Base-by-base conservation (phyloP, 2,329 filamentous ascomycete species). In the Sporothrix inflata region DNA sequence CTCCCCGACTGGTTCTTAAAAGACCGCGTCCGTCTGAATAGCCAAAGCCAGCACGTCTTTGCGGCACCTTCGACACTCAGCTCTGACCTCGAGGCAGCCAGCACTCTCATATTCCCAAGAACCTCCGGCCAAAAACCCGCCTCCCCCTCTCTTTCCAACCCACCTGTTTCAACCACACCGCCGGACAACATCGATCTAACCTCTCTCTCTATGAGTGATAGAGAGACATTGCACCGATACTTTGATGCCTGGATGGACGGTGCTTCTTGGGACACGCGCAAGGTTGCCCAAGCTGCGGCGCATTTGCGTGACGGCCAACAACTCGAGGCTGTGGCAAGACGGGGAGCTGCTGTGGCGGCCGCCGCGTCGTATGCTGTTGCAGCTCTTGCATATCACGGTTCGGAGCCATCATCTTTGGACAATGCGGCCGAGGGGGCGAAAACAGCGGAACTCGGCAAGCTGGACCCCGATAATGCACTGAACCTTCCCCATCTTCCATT, bases 1-100 rank as follows among this genome's bases (percentile, higher is more conserved):
- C 80, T 92, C 16, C 89, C 90, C 0, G 79, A 83, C 71, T 86
- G 84, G 79, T 92, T 92, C 74, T 79, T 88, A 70, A 80, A 85
- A 51, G 79, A 82, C 24, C 86, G 86, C 71, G 84, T 92, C 38
- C 78, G 78, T 63, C 76, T 84, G 40, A 30, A 57, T 65, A n/a
- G 24, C 34, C 27, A 34, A 8, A 19, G 12, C 11, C 11, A 30
- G 1, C 30, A 27, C 3, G 9, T 16, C 3, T 42, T 42, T 27
- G 8, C 69, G n/a, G 79, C 83, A 82, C 74, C 70, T 69, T 70
- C 71, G 75, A 60, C 75, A 73, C 71, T 73, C 45, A 61, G 65
- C 70, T 53, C 74, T 71, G 75, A 73, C 74, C 75, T 77, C 21
- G 74, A 73, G 45, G 69, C 70, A 47, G 75, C 71, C 42, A 73